phyloP scores from a whole-genome alignment of 192 early-diverging fungal genomes.

The Entophlyctis helioformis region DNA sequence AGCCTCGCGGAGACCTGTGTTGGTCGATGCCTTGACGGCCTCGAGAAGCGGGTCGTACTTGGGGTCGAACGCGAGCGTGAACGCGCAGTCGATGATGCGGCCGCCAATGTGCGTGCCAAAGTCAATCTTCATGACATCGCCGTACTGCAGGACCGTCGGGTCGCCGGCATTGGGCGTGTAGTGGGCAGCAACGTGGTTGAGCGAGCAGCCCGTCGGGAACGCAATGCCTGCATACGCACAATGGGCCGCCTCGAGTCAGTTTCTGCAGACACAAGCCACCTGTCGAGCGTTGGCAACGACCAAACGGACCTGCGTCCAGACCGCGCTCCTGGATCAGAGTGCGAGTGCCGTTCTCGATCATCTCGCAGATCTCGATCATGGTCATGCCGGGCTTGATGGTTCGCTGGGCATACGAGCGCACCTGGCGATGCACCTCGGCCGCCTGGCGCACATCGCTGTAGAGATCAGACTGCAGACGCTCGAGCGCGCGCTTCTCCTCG shows the following conservation, averaged over 20 bases:
- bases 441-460: conserved; percentile 75
- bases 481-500: conserved; percentile 84
- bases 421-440: conserved; percentile 89
- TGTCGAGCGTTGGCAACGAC: too few species aligned
- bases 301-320: conserved; percentile 58
- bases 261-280: too few species aligned
- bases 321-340: conserved; percentile 77
- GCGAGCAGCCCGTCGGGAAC: conserved; percentile 88
- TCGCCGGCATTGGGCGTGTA: conserved; percentile 98
- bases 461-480: conserved; percentile 57
- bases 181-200: conserved; percentile 94
- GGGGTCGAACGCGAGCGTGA: conserved; percentile 86
- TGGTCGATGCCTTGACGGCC: conserved; percentile 90
- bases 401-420: conserved; percentile 67
- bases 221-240: conserved; percentile 85
- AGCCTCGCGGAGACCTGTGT: conserved; percentile 79
- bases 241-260: too few species aligned
- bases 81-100: conserved; percentile 89
- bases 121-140: conserved; percentile 94
- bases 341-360: conserved; percentile 92
- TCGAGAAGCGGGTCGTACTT: conserved; percentile 72
- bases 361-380: conserved; percentile 83
- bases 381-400: conserved; percentile 89
- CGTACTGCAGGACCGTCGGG: conserved; percentile 72
- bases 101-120: conserved; percentile 90